phyloP scores from a whole-genome alignment of 371 early-diverging fungal species.

The Furculomyces boomerangus region DNA sequence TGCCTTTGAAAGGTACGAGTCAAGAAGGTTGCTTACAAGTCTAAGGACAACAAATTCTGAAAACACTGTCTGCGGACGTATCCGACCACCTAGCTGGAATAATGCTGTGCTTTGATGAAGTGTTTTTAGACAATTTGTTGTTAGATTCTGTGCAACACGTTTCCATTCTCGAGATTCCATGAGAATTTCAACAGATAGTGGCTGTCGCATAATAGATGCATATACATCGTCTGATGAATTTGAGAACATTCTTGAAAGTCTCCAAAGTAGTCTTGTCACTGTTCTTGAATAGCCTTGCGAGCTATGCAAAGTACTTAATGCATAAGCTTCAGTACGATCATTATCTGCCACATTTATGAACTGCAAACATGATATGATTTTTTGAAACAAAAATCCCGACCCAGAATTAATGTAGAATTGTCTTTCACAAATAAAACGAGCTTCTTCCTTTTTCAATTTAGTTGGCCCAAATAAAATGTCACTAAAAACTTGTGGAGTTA shows the following conservation, averaged over 20 bases:
- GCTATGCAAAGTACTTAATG: conserved; percentile 1
- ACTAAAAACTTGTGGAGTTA: conserved; percentile 1
- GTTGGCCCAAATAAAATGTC: conserved; percentile 1
- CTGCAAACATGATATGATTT: background rate
- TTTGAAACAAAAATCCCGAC: background rate
- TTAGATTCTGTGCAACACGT: conserved; percentile 1
- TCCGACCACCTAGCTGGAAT: background rate
- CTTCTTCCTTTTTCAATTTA: background rate
- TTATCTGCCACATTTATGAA: conserved; percentile 1
- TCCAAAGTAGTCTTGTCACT: background rate
- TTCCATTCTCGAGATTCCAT: conserved; percentile 2
- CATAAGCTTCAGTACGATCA: conserved; percentile 3
- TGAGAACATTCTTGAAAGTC: background rate
- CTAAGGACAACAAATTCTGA: conserved; percentile 1
- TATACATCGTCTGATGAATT: background rate
- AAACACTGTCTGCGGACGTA: background rate
- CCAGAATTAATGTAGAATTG: conserved; percentile 3
- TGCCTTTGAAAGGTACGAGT: background rate
- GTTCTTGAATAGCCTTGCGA: conserved; percentile 2
- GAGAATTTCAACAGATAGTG: background rate
- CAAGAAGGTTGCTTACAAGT: background rate
- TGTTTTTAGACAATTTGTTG: background rate
- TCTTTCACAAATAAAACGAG: background rate
- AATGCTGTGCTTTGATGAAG: background rate
- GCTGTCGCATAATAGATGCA: background rate